Base-by-base conservation (phyloP, 108 stramenopile genomes). In the Skeletonema costatum region DNA sequence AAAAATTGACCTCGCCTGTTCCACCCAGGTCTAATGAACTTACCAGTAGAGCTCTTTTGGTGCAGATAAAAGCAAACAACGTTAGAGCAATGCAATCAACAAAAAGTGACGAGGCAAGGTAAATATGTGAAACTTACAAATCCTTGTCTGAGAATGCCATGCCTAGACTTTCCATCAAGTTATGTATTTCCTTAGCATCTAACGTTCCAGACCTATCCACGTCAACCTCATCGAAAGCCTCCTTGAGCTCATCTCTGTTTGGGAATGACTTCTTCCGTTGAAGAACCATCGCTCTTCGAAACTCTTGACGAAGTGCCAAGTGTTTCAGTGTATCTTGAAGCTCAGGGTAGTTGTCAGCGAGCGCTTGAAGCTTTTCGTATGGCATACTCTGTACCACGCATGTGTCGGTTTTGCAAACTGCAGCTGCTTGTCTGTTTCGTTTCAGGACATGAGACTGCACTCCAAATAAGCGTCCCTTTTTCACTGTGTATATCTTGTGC, bases 251-350 rank as follows among this genome's bases (percentile, higher is more conserved):
- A 9, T 83, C 74, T 38, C 68, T 67, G 32, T 87, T 77, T 2
- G 94, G 94, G 75, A 95, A 95, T 11, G 86, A 83, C 59, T 90
- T 88, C 58, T 83, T 84, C 59, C 85, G 70, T 35, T 86, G 78
- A 53, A 73, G 62, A 16, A 92, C 92, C 29, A 95, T 60, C 0
- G 94, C 94, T 68, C 92, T 91, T 32, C 91, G 87, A 73, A 95
- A 92, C 73, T 95, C 94, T 56, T 92, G 87, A 35, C 94, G 72
- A 7, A 89, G 64, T 29, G 87, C 84, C 53, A 92, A 65, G 48
- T 95, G 92, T 19, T 80, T 62, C 10, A 95, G 66, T 25, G 88
- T 79, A 31, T 76, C 80, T 38, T 87, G 63, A 8, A 91, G 75
- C 9, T 79, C 56, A 2, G 88, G 83, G 10, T 81, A 83, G 1